These are phyloP conservation scores for Physaria fendleri DNA, from an alignment of 345 rosid species.

Conservation along the genomic window DNA sequence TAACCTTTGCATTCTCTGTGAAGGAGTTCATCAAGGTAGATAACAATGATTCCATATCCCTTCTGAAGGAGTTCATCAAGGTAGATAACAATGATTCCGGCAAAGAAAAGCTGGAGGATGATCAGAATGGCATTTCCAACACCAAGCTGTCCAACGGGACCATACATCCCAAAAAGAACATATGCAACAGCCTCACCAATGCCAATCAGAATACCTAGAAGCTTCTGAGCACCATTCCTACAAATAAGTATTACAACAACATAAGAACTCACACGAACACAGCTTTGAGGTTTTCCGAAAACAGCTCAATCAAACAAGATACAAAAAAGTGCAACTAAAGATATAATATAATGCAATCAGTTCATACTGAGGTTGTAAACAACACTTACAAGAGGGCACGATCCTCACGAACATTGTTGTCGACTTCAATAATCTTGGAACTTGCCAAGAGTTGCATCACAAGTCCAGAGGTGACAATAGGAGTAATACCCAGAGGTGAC, in stretches of 20 bases:
- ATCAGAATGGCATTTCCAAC: conserved; percentile 79
- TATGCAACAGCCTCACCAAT: conserved; percentile 82
- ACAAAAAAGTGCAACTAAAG: not conserved
- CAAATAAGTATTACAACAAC: not conserved
- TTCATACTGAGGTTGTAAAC: not conserved
- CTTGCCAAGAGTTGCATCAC: conserved; percentile 71
- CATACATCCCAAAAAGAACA: conserved; percentile 83
- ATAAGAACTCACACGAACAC: conserved; percentile 8
- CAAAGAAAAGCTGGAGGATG: conserved; percentile 75
- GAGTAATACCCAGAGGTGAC: conserved; percentile 73
- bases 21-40: too few species aligned
- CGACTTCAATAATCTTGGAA: conserved; percentile 71
- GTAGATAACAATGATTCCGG: conserved; percentile 75
- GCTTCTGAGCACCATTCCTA: conserved; percentile 83
- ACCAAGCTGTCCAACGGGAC: conserved; percentile 71
- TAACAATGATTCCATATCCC: too few species aligned
- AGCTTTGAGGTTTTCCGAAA: not conserved
- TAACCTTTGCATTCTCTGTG: too few species aligned
- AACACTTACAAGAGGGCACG: conserved; percentile 56
- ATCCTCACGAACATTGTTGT: conserved; percentile 67
- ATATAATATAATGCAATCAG: not conserved
- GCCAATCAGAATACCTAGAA: conserved; percentile 70
- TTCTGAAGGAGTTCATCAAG: conserved; percentile 82
- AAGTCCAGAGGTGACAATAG: conserved; percentile 62
- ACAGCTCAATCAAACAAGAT: not conserved